phyloP scores from a whole-genome alignment of 306 rosid genomes.

The Psophocarpus tetragonolobus region DNA sequence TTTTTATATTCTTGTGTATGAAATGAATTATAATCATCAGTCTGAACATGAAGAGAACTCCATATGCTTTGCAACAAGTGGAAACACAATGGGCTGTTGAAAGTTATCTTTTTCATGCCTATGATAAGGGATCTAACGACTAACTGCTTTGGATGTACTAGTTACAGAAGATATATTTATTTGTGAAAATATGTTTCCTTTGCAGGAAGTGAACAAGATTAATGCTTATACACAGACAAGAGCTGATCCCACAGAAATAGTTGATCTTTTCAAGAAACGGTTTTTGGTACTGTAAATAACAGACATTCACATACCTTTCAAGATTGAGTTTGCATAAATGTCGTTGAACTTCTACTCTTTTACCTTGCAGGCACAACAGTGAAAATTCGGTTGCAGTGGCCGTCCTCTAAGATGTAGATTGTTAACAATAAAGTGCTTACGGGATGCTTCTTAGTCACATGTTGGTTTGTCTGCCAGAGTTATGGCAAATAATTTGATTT shows the following conservation, averaged over 20 bases:
- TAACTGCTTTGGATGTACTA: not conserved
- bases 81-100: not conserved
- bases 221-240: conserved; percentile 65
- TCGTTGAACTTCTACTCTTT: not conserved
- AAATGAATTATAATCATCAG: not conserved
- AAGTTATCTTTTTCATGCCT: not conserved
- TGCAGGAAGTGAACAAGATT: conserved; percentile 67
- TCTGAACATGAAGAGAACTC: not conserved
- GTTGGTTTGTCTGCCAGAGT: conserved; percentile 9
- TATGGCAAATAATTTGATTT: conserved; percentile 1
- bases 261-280: conserved; percentile 52
- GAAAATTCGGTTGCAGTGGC: conserved; percentile 19
- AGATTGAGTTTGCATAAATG: conserved; percentile 7
- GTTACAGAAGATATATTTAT: conserved; percentile 12
- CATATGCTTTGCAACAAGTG: not conserved
- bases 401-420: conserved; percentile 13
- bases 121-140: not conserved
- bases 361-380: conserved; percentile 48
- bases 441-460: conserved; percentile 12
- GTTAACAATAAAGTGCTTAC: not conserved
- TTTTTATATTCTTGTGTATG: conserved; percentile 1
- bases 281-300: conserved; percentile 46
- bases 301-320: not conserved
- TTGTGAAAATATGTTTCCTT: conserved; percentile 5
- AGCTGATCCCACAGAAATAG: conserved; percentile 46